Percentiles rank a stretch among this genome's conserved stretches.
phyloP scores from a whole-genome alignment of 2,329 filamentous ascomycete genomes.

The Periconia digitata region DNA sequence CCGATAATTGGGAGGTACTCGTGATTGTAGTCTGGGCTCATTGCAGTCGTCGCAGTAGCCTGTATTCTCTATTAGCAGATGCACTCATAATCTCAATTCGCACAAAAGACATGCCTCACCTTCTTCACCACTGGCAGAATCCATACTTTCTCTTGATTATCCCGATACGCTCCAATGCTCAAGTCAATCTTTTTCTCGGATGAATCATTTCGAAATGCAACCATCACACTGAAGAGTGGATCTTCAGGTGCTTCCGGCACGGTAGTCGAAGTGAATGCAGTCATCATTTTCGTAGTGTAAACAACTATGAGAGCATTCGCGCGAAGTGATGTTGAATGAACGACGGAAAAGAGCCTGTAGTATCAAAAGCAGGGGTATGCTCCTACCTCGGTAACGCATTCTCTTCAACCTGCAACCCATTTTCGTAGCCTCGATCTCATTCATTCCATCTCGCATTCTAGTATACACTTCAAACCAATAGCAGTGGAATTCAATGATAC shows the following conservation, averaged over 20 bases:
- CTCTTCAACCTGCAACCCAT: too few relatives aligned
- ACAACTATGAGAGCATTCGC: too few relatives aligned
- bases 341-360: conserved; percentile 11
- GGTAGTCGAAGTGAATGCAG: conserved; percentile 72
- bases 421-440: too few relatives aligned
- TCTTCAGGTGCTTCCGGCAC: conserved; percentile 94
- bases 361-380: conserved; percentile 1
- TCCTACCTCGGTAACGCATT: too few relatives aligned
- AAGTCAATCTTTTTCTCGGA: conserved; percentile 84
- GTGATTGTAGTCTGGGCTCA: conserved; percentile 87
- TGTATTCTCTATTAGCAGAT: too few relatives aligned
- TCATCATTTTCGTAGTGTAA: conserved; percentile 57
- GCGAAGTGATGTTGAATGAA: conserved; percentile 29
- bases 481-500: too few relatives aligned
- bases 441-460: too few relatives aligned
- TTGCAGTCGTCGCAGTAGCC: neutral
- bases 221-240: conserved; percentile 89
- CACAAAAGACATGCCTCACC: conserved; percentile 61
- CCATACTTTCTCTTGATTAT: conserved; percentile 96
- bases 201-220: conserved; percentile 79
- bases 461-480: too few relatives aligned
- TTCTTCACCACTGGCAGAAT: conserved; percentile 94
- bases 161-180: conserved; percentile 92
- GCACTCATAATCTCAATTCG: too few relatives aligned
- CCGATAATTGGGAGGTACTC: conserved; percentile 98